These are phyloP conservation scores for Synchytrium microbalum DNA, from an alignment of 371 early-diverging fungal species.

Conservation along the genomic window DNA sequence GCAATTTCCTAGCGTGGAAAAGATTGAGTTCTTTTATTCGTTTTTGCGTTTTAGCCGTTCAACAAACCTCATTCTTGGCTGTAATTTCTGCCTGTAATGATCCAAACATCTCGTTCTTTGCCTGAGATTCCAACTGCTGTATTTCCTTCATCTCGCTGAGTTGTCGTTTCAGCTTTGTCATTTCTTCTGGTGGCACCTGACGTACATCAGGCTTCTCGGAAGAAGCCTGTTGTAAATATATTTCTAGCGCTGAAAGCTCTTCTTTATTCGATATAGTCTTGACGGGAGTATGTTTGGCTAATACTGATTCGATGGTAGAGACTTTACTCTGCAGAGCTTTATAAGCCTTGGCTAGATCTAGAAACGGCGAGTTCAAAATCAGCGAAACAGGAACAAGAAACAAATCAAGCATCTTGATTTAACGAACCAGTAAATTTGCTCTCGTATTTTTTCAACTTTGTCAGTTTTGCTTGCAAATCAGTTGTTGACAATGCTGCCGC, in stretches of 20 bases:
- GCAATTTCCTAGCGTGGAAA: not conserved
- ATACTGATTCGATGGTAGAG: conserved; percentile 19
- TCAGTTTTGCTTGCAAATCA: conserved; percentile 17
- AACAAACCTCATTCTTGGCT: conserved; percentile 20
- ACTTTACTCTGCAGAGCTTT: conserved; percentile 17
- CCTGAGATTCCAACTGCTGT: conserved; percentile 22
- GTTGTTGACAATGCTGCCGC: conserved; percentile 7
- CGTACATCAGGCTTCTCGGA: conserved; percentile 18
- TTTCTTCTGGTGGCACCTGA: conserved; percentile 14
- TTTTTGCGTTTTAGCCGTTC: not conserved
- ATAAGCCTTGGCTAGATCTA: conserved; percentile 25
- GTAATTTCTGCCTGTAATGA: conserved; percentile 21
- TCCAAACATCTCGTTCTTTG: conserved; percentile 27
- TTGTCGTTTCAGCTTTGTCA: conserved; percentile 19
- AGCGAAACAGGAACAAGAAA: not conserved
- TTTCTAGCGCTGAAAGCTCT: conserved; percentile 17
- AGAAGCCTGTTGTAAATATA: conserved; percentile 7
- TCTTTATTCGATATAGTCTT: conserved; percentile 9
- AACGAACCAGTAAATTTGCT: conserved; percentile 17
- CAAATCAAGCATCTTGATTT: not conserved
- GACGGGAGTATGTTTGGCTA: conserved; percentile 14
- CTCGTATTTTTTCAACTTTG: conserved; percentile 17
- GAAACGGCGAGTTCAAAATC: not conserved
- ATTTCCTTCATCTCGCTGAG: conserved; percentile 22
- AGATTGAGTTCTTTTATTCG: too few species aligned